phyloP scores from a whole-genome alignment of 176 grass and related monocot genomes.

The Rhynchospora pubera region DNA sequence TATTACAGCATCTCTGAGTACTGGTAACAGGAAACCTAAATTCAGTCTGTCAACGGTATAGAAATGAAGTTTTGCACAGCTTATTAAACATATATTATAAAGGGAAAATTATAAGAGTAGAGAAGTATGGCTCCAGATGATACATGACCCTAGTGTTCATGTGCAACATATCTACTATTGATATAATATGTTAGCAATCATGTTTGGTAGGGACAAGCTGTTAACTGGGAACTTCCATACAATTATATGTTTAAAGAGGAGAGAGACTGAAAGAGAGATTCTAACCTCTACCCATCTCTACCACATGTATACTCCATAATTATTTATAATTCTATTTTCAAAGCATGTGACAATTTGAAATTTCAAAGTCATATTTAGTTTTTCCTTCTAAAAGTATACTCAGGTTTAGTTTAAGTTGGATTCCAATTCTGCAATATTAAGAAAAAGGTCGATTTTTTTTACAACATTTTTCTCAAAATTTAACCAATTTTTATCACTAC shows the following conservation, averaged over 20 bases:
- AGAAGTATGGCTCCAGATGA: not conserved
- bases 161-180: slow-evolving; percentile 6
- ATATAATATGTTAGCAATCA: not conserved
- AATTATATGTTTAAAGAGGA: not conserved
- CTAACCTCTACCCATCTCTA: slow-evolving; percentile 7
- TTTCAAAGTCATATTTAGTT: not conserved
- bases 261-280: slow-evolving; percentile 8
- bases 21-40: not conserved
- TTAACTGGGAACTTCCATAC: not conserved
- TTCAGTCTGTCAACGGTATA: not conserved
- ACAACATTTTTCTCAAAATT: not conserved
- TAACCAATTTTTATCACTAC: not conserved
- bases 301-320: not conserved
- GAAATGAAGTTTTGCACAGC: not conserved
- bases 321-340: not conserved
- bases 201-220: slow-evolving; percentile 23
- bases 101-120: not conserved
- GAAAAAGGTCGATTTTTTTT: not conserved
- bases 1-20: not conserved
- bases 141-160: not conserved
- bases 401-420: not conserved
- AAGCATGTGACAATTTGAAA: slow-evolving; percentile 1
- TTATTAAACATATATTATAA: not conserved
- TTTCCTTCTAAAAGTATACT: not conserved
- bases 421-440: not conserved